Evolutionary conservation across 2,329 filamentous ascomycete genomes (phyloP).

Genomic region (Calonectria fujianensis): DNA sequence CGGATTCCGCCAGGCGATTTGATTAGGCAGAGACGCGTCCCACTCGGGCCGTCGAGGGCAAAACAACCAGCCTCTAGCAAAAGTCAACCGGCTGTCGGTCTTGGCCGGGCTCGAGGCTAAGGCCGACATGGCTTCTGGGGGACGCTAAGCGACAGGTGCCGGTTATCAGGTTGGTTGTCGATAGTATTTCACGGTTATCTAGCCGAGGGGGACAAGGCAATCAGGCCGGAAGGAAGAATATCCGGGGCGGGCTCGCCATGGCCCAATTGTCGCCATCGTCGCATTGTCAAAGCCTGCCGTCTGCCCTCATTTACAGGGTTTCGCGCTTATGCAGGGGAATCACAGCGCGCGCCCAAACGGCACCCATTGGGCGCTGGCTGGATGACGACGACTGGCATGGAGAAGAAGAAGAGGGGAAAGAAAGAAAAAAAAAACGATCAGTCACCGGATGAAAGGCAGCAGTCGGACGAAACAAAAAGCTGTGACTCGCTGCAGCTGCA

Average conservation of each 20-base stretch:
- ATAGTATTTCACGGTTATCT: constrained; percentile 1
- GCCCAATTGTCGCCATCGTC: not conserved
- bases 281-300: constrained; percentile 8
- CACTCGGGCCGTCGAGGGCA: constrained; percentile 8
- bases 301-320: constrained; percentile 21
- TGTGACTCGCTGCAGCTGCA: not conserved
- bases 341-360: constrained; percentile 14
- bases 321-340: constrained; percentile 28
- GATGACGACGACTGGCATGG: not conserved
- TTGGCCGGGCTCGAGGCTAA: constrained; percentile 8
- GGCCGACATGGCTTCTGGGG: not conserved
- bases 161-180: not conserved
- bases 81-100: not conserved
- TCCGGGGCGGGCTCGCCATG: not conserved
- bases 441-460: constrained; percentile 18
- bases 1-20: not conserved
- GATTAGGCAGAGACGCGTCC: constrained; percentile 22
- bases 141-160: constrained; percentile 1
- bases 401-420: not conserved
- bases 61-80: not conserved
- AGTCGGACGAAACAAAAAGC: not conserved
- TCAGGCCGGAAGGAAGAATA: constrained; percentile 4
- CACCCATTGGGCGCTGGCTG: not conserved
- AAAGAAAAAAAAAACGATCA: constrained; percentile 4
- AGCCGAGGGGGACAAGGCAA: not conserved